Evolutionary conservation across 345 rosid species (phyloP).

Genomic region (Eucalyptus victrix): DNA sequence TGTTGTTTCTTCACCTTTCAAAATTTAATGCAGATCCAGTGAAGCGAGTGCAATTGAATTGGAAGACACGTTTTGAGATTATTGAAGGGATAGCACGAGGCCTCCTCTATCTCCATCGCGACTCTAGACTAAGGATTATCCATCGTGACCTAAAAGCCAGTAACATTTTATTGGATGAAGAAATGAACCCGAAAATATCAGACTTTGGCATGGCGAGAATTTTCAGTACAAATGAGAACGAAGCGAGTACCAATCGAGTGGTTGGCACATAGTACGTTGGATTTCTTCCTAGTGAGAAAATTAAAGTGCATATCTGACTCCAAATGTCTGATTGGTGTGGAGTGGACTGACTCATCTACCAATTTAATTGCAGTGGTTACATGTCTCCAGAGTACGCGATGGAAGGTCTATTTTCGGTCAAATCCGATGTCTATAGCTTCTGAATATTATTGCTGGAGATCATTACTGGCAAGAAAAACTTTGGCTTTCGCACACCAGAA

Average conservation of each 20-base stretch:
- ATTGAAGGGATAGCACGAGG: conserved; percentile 73
- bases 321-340: neutral
- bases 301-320: neutral
- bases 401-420: conserved; percentile 65
- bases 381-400: conserved; percentile 78
- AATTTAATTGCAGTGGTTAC: conserved; percentile 34
- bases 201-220: conserved; percentile 73
- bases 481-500: conserved; percentile 21
- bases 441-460: conserved; percentile 63
- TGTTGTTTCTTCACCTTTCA: neutral
- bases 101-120: conserved; percentile 63
- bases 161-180: conserved; percentile 60
- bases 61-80: conserved; percentile 41
- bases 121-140: conserved; percentile 60
- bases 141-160: conserved; percentile 64
- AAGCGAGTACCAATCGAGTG: conserved; percentile 45
- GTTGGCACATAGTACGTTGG: conserved; percentile 60
- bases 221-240: conserved; percentile 34
- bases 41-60: conserved; percentile 25
- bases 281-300: neutral
- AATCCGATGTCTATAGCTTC: conserved; percentile 67
- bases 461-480: conserved; percentile 41
- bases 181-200: conserved; percentile 69
- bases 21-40: conserved; percentile 21
- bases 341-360: neutral